These are phyloP conservation scores for Termitomyces sp. DNA, from an alignment of 768 basidiomycete species.

Conservation along the genomic window DNA sequence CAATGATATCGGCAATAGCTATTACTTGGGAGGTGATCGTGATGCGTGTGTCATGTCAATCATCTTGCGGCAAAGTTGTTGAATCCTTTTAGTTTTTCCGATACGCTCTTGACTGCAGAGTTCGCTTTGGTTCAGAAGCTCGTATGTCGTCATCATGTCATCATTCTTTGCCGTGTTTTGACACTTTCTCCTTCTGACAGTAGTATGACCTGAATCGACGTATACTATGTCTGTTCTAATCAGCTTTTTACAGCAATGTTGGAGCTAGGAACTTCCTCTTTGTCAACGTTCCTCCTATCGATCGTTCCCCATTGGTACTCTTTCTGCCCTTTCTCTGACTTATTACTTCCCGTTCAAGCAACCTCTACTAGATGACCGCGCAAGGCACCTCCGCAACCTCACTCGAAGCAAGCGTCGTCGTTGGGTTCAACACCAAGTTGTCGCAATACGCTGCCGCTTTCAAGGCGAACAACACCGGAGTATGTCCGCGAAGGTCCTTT, in stretches of 20 bases:
- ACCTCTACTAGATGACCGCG: slow-evolving; percentile 36
- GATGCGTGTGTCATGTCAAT: slow-evolving; percentile 31
- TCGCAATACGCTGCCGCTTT: slow-evolving; percentile 33
- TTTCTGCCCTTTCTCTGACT: background rate
- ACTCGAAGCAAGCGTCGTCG: slow-evolving; percentile 39
- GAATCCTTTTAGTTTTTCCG: slow-evolving; percentile 33
- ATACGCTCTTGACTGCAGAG: slow-evolving; percentile 40
- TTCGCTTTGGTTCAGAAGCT: slow-evolving; percentile 45
- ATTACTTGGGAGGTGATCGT: slow-evolving; percentile 38
- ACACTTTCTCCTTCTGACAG: slow-evolving; percentile 8
- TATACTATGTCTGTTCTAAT: background rate
- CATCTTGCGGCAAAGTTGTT: background rate
- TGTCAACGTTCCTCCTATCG: slow-evolving; percentile 34
- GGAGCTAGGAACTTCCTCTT: slow-evolving; percentile 57
- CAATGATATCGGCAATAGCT: slow-evolving; percentile 62
- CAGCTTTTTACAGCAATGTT: slow-evolving; percentile 25
- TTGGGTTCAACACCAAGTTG: slow-evolving; percentile 46
- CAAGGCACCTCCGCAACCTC: slow-evolving; percentile 33
- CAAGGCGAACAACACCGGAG: slow-evolving; percentile 37
- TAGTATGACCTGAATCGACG: slow-evolving; percentile 19
- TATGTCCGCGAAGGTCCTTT: slow-evolving; percentile 19
- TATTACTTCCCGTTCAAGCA: background rate
- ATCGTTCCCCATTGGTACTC: slow-evolving; percentile 35
- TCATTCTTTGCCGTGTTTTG: background rate
- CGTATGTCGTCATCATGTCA: slow-evolving; percentile 23